A percentile compares a stretch with the other conserved stretches of the same genome.
Evolutionary conservation across 768 basidiomycete species (phyloP).

Genomic region (Kwoniella mangroviensis): DNA sequence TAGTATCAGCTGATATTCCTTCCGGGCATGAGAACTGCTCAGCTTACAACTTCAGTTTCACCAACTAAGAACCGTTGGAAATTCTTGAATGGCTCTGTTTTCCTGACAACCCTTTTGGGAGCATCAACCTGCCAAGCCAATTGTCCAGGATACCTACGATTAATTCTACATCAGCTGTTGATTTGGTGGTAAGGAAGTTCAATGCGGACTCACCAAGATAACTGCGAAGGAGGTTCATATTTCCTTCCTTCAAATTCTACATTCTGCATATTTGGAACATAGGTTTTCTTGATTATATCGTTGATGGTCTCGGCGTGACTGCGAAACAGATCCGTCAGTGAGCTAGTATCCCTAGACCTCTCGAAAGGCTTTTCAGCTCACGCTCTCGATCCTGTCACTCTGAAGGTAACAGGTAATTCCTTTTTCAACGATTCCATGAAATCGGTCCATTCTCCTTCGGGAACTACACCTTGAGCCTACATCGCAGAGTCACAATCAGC

Average conservation of each 20-base stretch:
- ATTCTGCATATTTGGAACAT: slow-evolving; percentile 75
- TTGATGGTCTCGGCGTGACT: slow-evolving; percentile 70
- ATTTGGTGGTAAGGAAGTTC: neutral
- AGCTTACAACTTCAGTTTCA: slow-evolving; percentile 91
- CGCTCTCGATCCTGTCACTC: slow-evolving; percentile 87
- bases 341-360: slow-evolving; percentile 1
- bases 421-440: slow-evolving; percentile 70
- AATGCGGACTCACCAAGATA: slow-evolving; percentile 71
- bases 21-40: no score
- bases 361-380: slow-evolving; percentile 57
- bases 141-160: slow-evolving; percentile 83
- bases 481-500: slow-evolving; percentile 2
- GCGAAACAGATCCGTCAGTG: slow-evolving; percentile 61
- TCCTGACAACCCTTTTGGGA: slow-evolving; percentile 83
- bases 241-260: slow-evolving; percentile 75
- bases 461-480: slow-evolving; percentile 71
- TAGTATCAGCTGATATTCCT: slow-evolving; percentile 4
- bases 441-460: slow-evolving; percentile 73
- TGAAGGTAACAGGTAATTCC: slow-evolving; percentile 90
- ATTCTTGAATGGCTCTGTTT: slow-evolving; percentile 84
- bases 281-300: slow-evolving; percentile 72
- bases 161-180: neutral
- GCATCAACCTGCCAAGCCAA: slow-evolving; percentile 97
- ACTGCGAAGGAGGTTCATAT: slow-evolving; percentile 77
- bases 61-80: slow-evolving; percentile 96